phyloP scores from a whole-genome alignment of 495 filamentous ascomycete genomes.

The Achaetomiella virescens region DNA sequence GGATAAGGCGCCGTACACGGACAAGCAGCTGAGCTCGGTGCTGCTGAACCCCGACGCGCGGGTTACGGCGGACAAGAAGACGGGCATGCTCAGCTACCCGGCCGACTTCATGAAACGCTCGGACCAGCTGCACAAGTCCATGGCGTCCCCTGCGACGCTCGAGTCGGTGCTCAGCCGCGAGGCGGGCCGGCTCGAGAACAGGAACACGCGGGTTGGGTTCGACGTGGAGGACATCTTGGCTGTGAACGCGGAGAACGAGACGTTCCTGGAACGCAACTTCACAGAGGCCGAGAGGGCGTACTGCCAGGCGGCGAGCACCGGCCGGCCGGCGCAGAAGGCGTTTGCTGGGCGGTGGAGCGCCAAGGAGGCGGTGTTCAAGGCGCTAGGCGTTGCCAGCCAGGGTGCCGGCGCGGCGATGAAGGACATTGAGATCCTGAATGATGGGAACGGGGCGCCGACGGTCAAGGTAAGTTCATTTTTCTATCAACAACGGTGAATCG shows the following conservation, averaged over 20 bases:
- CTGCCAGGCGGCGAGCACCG: constrained; percentile 63
- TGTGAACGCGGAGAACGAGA: constrained; percentile 87
- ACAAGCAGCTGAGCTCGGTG: constrained; percentile 75
- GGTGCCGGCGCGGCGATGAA: constrained; percentile 84
- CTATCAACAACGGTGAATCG: background rate
- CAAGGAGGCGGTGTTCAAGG: constrained; percentile 98
- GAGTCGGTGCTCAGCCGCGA: constrained; percentile 51
- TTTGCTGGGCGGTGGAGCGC: constrained; percentile 94
- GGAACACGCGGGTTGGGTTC: constrained; percentile 79
- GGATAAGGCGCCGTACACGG: constrained; percentile 78
- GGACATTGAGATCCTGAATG: constrained; percentile 86
- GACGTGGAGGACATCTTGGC: constrained; percentile 82
- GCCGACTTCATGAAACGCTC: constrained; percentile 51
- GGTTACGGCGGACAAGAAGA: constrained; percentile 78
- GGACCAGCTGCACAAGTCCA: constrained; percentile 32
- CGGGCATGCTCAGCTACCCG: constrained; percentile 66
- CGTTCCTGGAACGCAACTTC: constrained; percentile 93
- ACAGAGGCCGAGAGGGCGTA: constrained; percentile 74
- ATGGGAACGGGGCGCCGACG: constrained; percentile 72
- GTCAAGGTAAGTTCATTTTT: constrained; percentile 65
- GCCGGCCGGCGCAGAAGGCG: constrained; percentile 61
- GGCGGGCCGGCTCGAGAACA: constrained; percentile 60
- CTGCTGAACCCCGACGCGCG: constrained; percentile 95
- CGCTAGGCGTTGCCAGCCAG: constrained; percentile 77
- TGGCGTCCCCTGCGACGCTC: constrained; percentile 55